Conservation (phyloP, 129 eudicot species). For the Heracleum sosnowskyi region DNA sequence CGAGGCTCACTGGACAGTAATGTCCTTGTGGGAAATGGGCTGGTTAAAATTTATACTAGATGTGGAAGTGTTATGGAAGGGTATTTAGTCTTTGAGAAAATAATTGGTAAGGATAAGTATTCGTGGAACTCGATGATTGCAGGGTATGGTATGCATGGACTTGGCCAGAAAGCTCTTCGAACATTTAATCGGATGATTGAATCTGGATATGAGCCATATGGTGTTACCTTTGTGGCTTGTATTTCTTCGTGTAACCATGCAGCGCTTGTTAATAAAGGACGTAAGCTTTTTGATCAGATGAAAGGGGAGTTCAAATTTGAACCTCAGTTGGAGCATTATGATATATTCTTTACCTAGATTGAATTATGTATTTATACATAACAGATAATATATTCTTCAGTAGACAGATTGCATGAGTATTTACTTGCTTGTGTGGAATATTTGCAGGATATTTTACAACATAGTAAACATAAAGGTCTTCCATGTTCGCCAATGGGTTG, state of each 20-base stretch:
- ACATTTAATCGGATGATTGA: constrained; percentile 36
- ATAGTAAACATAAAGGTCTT: no score
- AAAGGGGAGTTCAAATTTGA: no score
- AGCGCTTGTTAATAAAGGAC: constrained; percentile 57
- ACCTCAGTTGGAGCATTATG: no score
- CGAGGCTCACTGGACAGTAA: no score
- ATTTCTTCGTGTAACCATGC: constrained; percentile 74
- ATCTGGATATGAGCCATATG: constrained; percentile 45
- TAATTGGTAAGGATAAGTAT: constrained; percentile 29
- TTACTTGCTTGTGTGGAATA: no score
- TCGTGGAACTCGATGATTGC: constrained; percentile 72
- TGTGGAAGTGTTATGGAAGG: constrained; percentile 55
- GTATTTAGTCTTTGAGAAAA: constrained; percentile 30
- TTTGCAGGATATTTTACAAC: no score
- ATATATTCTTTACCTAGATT: no score
- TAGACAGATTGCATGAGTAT: no score
- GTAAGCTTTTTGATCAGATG: constrained; percentile 42
- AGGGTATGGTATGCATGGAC: constrained; percentile 73
- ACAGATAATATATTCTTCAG: no score
- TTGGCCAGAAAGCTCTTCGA: constrained; percentile 37
- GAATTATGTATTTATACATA: no score
- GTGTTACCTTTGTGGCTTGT: constrained; percentile 57
- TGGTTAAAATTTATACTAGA: constrained; percentile 55
- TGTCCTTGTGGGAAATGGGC: no score
- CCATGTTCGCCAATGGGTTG: no score